phyloP scores from a whole-genome alignment of 257 asterid species.

The Coffea eugenioides region DNA sequence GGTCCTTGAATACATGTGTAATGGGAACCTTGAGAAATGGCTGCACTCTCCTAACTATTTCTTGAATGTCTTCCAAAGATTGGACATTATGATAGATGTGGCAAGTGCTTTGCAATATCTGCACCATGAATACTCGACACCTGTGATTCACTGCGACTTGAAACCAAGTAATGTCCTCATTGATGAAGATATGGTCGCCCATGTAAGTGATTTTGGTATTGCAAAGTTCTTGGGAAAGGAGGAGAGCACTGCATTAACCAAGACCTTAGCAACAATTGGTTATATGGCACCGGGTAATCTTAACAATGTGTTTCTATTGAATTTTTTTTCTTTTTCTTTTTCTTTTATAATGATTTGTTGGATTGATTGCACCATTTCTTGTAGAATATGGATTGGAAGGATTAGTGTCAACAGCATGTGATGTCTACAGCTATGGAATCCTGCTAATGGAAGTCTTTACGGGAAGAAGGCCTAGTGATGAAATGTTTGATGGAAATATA shows the following conservation, averaged over 20 bases:
- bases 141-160: background rate
- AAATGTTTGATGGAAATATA: background rate
- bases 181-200: background rate
- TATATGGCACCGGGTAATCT: too few relatives aligned
- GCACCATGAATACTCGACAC: conserved; percentile 6
- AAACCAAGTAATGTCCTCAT: background rate
- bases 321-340: too few relatives aligned
- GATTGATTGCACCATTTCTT: too few relatives aligned
- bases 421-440: background rate
- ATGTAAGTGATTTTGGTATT: too few relatives aligned
- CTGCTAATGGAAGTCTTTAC: background rate
- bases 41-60: background rate
- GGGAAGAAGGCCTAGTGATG: background rate
- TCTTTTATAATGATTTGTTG: too few relatives aligned
- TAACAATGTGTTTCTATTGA: too few relatives aligned
- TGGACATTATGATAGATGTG: conserved; percentile 7
- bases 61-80: conserved; percentile 3
- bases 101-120: conserved; percentile 15
- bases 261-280: too few relatives aligned
- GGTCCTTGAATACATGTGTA: conserved; percentile 12
- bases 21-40: conserved; percentile 20
- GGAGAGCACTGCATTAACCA: too few relatives aligned
- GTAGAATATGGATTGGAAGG: background rate
- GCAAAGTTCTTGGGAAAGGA: too few relatives aligned
- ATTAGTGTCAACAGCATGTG: background rate